phyloP scores from a whole-genome alignment of 1,284 basidiomycete species.

The Cryptococcus hybrid region DNA sequence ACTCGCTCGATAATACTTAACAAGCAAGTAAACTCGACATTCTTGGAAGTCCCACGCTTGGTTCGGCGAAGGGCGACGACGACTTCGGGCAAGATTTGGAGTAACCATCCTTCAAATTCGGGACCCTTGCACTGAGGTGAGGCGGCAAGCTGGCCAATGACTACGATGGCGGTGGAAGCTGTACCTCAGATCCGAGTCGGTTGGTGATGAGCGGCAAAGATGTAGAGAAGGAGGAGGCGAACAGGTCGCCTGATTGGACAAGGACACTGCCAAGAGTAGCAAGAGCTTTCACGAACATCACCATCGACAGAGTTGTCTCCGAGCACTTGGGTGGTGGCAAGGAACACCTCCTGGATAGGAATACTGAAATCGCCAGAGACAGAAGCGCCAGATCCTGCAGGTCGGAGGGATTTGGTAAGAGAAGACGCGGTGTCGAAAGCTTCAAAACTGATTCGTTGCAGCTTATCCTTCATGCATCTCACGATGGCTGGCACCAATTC shows the following conservation, averaged over 20 bases:
- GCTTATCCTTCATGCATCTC: conserved; percentile 60
- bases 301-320: conserved; percentile 82
- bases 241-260: conserved; percentile 73
- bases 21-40: conserved; percentile 71
- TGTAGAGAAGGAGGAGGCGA: conserved; percentile 44
- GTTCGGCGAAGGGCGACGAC: conserved; percentile 74
- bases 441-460: conserved; percentile 60
- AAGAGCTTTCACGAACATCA: conserved; percentile 83
- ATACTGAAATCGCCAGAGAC: conserved; percentile 34
- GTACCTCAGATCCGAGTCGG: conserved; percentile 63
- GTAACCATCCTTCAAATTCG: conserved; percentile 69
- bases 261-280: conserved; percentile 81
- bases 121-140: conserved; percentile 48
- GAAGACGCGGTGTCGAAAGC: conserved; percentile 62
- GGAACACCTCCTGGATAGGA: conserved; percentile 70
- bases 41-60: conserved; percentile 74
- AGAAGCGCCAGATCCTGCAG: conserved; percentile 29
- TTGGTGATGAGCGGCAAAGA: conserved; percentile 67
- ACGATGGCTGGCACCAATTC: conserved; percentile 70
- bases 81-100: conserved; percentile 72
- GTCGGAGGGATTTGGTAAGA: conserved; percentile 51
- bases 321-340: conserved; percentile 68
- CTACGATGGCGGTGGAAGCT: conserved; percentile 52
- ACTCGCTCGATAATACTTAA: conserved; percentile 56
- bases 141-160: conserved; percentile 52